A percentile compares a stretch with the other conserved stretches of the same genome.
phyloP scores from a whole-genome alignment of 2,329 filamentous ascomycete species.

The Colletotrichum sp. region DNA sequence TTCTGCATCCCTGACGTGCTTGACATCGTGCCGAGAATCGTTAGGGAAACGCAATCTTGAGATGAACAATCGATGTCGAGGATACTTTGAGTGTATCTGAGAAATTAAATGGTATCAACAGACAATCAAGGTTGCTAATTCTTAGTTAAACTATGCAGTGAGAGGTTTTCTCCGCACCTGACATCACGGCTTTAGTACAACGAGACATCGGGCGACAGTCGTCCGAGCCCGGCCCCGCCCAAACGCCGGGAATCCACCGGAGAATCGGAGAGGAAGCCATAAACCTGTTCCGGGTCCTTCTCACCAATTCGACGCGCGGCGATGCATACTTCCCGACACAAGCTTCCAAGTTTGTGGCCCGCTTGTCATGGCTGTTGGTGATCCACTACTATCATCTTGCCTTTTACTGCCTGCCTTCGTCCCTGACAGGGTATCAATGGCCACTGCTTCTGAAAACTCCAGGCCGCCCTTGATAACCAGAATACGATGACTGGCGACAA shows the following conservation, averaged over 20 bases:
- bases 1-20: constrained; percentile 14
- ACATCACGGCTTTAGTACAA: background rate
- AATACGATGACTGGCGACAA: no score
- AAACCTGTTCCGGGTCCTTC: no score
- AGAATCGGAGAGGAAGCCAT: no score
- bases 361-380: no score
- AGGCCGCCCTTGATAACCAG: no score
- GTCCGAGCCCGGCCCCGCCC: background rate
- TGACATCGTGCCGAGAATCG: background rate
- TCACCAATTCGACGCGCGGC: no score
- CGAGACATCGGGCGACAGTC: background rate
- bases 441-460: no score
- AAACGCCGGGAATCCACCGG: background rate
- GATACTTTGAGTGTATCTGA: background rate
- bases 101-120: background rate
- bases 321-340: no score
- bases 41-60: background rate
- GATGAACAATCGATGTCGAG: background rate
- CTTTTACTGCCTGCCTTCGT: no score
- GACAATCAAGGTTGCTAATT: background rate
- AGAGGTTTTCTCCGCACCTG: background rate
- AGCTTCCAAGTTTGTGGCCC: no score
- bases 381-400: no score
- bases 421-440: no score
- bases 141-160: background rate